Conservation (phyloP, 768 basidiomycete genomes). For the Termitomyces sp. region DNA sequence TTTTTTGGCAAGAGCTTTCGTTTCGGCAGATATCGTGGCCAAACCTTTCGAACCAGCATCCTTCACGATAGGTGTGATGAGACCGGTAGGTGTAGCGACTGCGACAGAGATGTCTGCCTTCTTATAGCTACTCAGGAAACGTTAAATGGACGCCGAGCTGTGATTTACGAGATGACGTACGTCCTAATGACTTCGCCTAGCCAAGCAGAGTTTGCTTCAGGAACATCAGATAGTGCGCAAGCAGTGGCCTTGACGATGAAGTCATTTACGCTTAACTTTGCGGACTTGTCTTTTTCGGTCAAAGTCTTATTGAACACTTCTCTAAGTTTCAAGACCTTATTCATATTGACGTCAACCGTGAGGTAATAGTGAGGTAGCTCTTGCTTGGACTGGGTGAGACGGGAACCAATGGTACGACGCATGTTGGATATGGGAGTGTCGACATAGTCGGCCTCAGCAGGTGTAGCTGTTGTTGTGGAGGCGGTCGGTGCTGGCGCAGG, state of each 20-base stretch:
- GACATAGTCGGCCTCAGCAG: slow-evolving; percentile 70
- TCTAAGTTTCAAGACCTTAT: slow-evolving; percentile 89
- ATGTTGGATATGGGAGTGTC: slow-evolving; percentile 93
- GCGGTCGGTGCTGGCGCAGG: slow-evolving; percentile 39
- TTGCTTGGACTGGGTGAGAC: slow-evolving; percentile 91
- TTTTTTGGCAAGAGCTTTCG: slow-evolving; percentile 90
- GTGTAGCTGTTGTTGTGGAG: slow-evolving; percentile 37
- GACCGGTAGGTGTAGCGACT: slow-evolving; percentile 91
- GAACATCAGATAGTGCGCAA: slow-evolving; percentile 90
- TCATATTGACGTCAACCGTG: slow-evolving; percentile 95
- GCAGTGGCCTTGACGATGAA: slow-evolving; percentile 95
- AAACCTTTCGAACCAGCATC: slow-evolving; percentile 92
- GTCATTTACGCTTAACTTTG: slow-evolving; percentile 97
- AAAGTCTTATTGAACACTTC: slow-evolving; percentile 93
- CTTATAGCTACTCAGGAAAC: slow-evolving; percentile 61
- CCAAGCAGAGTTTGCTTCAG: slow-evolving; percentile 98
- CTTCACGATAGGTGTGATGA: slow-evolving; percentile 97
- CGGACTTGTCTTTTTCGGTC: slow-evolving; percentile 81
- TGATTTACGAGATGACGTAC: slow-evolving; percentile 46
- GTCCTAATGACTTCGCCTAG: slow-evolving; percentile 92
- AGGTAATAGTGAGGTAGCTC: slow-evolving; percentile 97
- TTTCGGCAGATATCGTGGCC: slow-evolving; percentile 87
- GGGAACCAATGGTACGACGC: slow-evolving; percentile 88
- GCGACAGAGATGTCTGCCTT: slow-evolving; percentile 97
- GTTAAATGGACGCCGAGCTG: neutral